Evolutionary conservation across 78 protist genomes (phyloP), one percentile per base, ranked within the genome.

Genomic region (Dictyostelium firmibasis): DNA sequence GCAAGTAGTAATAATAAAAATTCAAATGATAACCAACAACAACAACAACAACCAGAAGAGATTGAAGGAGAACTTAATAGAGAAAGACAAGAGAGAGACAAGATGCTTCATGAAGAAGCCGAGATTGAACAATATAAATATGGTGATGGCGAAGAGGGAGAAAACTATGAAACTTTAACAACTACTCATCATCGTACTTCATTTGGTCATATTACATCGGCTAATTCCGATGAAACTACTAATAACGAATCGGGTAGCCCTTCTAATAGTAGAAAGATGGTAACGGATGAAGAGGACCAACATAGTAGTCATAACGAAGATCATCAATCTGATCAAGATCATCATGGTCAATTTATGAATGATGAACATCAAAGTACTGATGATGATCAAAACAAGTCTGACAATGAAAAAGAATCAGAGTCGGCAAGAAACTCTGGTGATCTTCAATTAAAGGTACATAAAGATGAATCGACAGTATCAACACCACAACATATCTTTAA

Each of bases 71-170:
- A 88, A 27, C 81, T 88, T 23, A 62, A 33, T n/a, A 88, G 94
- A 69, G 94, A 88, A 29, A 88, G 94, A 88, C 75, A 79, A 41
- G 94, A 88, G 43, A 53, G 94, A 64, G 94, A 88, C 47, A 88
- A 88, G 43, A 88, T 88, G 94, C 35, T 88, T 20, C 93, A 87
- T 33, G 86, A 81, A 81, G 94, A 88, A 9, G 77, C 35, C 0
- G 93, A 87, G 14, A 16, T 4, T 18, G 69, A 35, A 36, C 27
- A 60, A 31, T 78, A 23, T 41, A 88, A 88, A 33, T 88, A 88
- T 81, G 94, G 94, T 4, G 94, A 88, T 69, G 94, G 94, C 5
- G 94, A 88, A 33, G 94, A 88, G 20, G 94, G 94, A 23, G 94
- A 88, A 33, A 31, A 60, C 6, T 81, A 57, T 57, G 86, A 81